A percentile compares a stretch with the other conserved stretches of the same genome.
These are phyloP conservation scores for Metarhizium anisopliae DNA, from an alignment of 2,329 filamentous ascomycete species.

Conservation along the genomic window DNA sequence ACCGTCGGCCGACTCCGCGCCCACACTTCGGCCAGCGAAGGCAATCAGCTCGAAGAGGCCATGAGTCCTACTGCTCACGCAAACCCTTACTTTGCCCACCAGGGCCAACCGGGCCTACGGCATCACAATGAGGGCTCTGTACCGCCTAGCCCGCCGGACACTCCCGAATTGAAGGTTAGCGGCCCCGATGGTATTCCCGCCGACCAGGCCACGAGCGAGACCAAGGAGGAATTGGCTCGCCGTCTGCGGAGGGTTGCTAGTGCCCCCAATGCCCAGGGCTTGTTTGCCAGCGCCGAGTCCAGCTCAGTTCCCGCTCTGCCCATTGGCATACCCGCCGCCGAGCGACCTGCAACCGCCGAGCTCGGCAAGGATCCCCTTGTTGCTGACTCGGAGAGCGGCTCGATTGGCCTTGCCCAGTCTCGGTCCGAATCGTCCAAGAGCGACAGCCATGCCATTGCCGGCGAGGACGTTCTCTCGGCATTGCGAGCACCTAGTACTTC, in stretches of 20 bases:
- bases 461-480: constrained; percentile 45
- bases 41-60: constrained; percentile 78
- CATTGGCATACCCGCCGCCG: constrained; percentile 20
- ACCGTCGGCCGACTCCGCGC: constrained; percentile 82
- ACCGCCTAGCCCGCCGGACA: constrained; percentile 86
- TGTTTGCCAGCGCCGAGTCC: constrained; percentile 52
- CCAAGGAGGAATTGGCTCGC: constrained; percentile 88
- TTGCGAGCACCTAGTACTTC: constrained; percentile 59
- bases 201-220: constrained; percentile 62
- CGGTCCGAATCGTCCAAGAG: constrained; percentile 18
- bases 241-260: constrained; percentile 92
- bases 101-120: constrained; percentile 84
- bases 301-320: constrained; percentile 23
- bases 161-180: constrained; percentile 67
- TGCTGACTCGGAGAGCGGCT: constrained; percentile 35
- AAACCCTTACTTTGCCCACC: constrained; percentile 96
- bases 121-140: constrained; percentile 94
- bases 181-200: constrained; percentile 55
- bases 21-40: constrained; percentile 85
- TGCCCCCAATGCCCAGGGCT: constrained; percentile 89
- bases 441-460: constrained; percentile 30
- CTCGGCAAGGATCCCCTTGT: constrained; percentile 72
- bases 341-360: constrained; percentile 76
- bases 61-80: constrained; percentile 88
- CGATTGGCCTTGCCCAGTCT: constrained; percentile 21